Evolutionary conservation across 2,329 filamentous ascomycete genomes (phyloP).

Genomic region (Aspergillus quadrilineatus): DNA sequence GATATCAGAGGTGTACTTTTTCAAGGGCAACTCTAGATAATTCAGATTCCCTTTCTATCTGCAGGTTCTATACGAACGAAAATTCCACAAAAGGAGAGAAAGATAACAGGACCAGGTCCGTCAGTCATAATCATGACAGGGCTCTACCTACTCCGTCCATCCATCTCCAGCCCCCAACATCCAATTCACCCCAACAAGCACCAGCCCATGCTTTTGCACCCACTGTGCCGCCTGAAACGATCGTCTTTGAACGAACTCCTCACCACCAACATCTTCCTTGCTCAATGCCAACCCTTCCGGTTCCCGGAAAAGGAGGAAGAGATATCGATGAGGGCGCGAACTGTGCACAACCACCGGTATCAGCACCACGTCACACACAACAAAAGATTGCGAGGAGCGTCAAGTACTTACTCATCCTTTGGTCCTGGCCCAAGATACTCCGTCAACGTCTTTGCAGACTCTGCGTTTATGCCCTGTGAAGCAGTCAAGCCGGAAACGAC

Average conservation of each 20-base stretch:
- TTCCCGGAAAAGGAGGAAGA: conserved; percentile 19
- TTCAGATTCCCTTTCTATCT: too few species aligned
- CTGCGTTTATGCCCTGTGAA: neutral
- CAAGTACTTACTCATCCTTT: conserved; percentile 18
- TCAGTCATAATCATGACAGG: neutral
- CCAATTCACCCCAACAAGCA: conserved; percentile 19
- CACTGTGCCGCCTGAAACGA: conserved; percentile 18
- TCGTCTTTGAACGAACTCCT: conserved; percentile 17
- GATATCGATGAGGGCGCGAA: conserved; percentile 17
- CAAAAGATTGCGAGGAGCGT: neutral
- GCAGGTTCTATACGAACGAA: too few species aligned
- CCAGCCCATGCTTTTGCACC: conserved; percentile 10
- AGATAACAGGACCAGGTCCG: too few species aligned
- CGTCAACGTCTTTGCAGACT: conserved; percentile 5
- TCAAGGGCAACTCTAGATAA: too few species aligned
- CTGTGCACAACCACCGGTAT: neutral
- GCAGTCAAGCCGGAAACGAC: conserved; percentile 15
- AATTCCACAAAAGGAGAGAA: too few species aligned
- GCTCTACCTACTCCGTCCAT: conserved; percentile 10
- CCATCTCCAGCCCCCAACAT: conserved; percentile 21
- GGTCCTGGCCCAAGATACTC: conserved; percentile 21
- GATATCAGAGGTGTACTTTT: too few species aligned
- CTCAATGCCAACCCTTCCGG: neutral
- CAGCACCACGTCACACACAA: neutral
- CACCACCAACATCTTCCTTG: conserved; percentile 18